Conservation (phyloP, 192 early-diverging fungal species). For the Entomortierella parvispora region DNA sequence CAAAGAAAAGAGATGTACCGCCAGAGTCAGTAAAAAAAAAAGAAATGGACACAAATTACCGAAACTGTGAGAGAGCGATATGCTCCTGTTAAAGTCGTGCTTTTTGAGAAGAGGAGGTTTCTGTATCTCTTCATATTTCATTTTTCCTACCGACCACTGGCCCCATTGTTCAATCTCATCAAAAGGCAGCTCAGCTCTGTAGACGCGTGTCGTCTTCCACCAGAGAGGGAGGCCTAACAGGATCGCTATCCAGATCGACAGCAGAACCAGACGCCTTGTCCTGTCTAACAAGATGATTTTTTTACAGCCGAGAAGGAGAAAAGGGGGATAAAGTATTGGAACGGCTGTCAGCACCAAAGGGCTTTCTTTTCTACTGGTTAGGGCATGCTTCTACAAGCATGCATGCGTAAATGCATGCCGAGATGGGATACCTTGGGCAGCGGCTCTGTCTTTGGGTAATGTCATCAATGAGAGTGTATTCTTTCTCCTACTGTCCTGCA, state of each 20-base stretch:
- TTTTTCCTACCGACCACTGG: conserved; percentile 51
- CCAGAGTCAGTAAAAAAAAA: too few relatives aligned
- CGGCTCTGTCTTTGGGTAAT: too few relatives aligned
- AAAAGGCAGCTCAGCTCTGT: conserved; percentile 78
- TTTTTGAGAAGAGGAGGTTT: conserved; percentile 29
- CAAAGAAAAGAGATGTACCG: too few relatives aligned
- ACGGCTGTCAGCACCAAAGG: too few relatives aligned
- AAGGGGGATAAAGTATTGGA: background rate
- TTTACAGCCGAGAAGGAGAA: too few relatives aligned
- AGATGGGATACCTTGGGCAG: too few relatives aligned
- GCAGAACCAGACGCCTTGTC: conserved; percentile 52
- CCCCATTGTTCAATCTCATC: conserved; percentile 68
- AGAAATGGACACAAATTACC: background rate
- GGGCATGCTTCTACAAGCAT: too few relatives aligned
- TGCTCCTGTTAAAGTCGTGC: background rate
- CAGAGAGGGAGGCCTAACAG: conserved; percentile 77
- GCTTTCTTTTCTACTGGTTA: too few relatives aligned
- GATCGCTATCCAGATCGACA: conserved; percentile 67
- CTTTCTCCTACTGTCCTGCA: background rate
- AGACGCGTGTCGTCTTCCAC: conserved; percentile 85
- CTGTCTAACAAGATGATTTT: conserved; percentile 18
- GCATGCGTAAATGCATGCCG: too few relatives aligned
- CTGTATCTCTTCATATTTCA: too few relatives aligned
- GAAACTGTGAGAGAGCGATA: background rate
- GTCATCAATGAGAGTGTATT: too few relatives aligned